Base-by-base conservation (phyloP, 345 rosid species). In the Melaleuca alternifolia region DNA sequence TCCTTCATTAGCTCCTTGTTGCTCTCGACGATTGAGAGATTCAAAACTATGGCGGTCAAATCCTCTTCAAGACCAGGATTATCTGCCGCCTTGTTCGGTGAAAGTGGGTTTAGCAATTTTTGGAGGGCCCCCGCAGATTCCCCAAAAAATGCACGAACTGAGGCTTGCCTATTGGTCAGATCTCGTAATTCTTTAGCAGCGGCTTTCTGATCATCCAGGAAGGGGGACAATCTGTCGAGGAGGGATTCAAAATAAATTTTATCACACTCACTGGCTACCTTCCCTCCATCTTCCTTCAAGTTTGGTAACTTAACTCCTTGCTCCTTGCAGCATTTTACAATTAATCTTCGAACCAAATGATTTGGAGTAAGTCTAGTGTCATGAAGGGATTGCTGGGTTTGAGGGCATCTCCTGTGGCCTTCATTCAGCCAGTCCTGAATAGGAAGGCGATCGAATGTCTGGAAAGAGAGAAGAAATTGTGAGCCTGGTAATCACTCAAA, bases 381-480 rank as follows among this genome's bases (percentile, higher is more conserved):
- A 3, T 92, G 50, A 53, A 94, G 94, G 76, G 85, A 90, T 88
- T 91, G 81, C 87, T 83, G 85, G 81, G 87, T 93, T 85, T 57
- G 87, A 56, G 97, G 97, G 84, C 97, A 94, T 79, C 91, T 91
- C 79, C 86, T 87, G 50, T 87, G 76, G 56, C 93, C 93, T 62
- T 85, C 88, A 59, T 77, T 90, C 81, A 94, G 89, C 94, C 92
- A 89, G 53, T 85, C 54, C 71, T 86, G 85, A 85, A 94, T 93
- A 88, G 65, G 89, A 10, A 89, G 86, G 28, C 93, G 91, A 82
- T 95, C 94, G 82, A 88, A 92, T 62, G 95, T 95, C 97, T 94
- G 93, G 54, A 89, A 86, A 51, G 85, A 50, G 44, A 77, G 41
- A 46, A 12, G 33, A 16, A 51, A 33, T n/a, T 18, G 18, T 51